Base-by-base conservation (phyloP, 768 basidiomycete genomes). In the Kondoa malvinella region DNA sequence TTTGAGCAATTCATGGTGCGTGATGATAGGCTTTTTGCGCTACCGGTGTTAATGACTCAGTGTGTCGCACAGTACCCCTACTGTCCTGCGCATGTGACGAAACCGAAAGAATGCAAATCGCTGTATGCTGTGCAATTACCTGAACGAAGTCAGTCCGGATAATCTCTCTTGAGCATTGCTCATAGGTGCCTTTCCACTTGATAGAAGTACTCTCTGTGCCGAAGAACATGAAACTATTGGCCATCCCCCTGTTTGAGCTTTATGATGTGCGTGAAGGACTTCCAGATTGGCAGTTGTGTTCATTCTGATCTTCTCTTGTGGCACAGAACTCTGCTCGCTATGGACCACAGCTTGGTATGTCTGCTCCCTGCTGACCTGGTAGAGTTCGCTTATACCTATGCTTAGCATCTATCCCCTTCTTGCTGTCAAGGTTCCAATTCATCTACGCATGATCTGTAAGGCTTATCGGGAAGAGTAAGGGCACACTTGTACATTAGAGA, bases 1-100 rank as follows among this genome's bases (percentile, higher is more conserved):
- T 99, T 95, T 73, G 95, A 99, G 80, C 92, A 91, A 0, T 97
- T 97, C 78, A 92, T 95, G 87, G 92, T 94, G 72, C 74, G 87
- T 82, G 4, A 34, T 57, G 8, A 25, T 60, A 56, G 30, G 50
- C 26, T n/a, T 64, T 26, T 64, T 71, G 33, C 57, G 3, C 33
- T 27, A n/a, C 25, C 3, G 14, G 40, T 32, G 14, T 32, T 27
- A 32, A 33, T 30, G 33, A n/a, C 21, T 2, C 14, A 15, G 14
- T 31, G 27, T 21, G 31, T 3, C 26, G 4, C 1, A 61, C 59
- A 73, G 73, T 74, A 75, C 68, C 72, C 73, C 8, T 74, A 75
- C 68, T 40, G 70, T 17, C 73, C 72, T 29, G 73, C 71, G 64
- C 95, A 99, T 78, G 89, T 95, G 70, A 91, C 90, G 34, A 91